Conservation (phyloP, 1,284 basidiomycete genomes). For the Spongispora temasekensis region DNA sequence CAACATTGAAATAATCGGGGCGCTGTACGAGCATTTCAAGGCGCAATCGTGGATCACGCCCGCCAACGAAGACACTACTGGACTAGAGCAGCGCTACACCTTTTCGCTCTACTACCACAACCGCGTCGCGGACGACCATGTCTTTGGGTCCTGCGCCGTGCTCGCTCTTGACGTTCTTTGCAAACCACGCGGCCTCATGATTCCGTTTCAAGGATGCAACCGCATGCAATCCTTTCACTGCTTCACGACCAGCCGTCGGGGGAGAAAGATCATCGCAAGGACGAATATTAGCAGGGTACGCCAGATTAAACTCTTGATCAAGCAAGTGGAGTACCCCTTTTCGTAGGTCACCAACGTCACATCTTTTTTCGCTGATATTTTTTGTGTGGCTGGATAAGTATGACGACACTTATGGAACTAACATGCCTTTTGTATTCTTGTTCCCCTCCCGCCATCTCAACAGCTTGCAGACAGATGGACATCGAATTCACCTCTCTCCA, state of each 20-base stretch:
- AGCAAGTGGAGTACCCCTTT: constrained; percentile 14
- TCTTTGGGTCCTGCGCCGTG: constrained; percentile 24
- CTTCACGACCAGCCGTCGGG: constrained; percentile 17
- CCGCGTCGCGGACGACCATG: constrained; percentile 20
- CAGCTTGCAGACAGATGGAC: too few relatives aligned
- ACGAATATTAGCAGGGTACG: constrained; percentile 31
- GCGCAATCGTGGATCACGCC: constrained; percentile 34
- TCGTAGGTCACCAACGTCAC: too few relatives aligned
- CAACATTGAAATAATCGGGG: constrained; percentile 40
- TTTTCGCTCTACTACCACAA: constrained; percentile 30
- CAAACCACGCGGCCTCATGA: constrained; percentile 26
- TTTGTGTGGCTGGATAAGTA: too few relatives aligned
- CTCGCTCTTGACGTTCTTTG: constrained; percentile 30
- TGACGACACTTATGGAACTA: too few relatives aligned
- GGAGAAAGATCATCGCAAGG: constrained; percentile 20
- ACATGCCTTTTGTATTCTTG: too few relatives aligned
- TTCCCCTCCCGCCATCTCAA: too few relatives aligned
- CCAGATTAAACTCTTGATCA: constrained; percentile 35
- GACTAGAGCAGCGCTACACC: constrained; percentile 33
- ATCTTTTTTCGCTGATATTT: too few relatives aligned
- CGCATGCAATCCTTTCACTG: constrained; percentile 31
- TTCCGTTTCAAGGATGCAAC: constrained; percentile 27
- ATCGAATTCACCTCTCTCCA: too few relatives aligned
- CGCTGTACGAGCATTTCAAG: constrained; percentile 39
- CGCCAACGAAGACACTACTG: constrained; percentile 14